These are phyloP conservation scores for Boletellus deceptivus DNA, from an alignment of 1,284 basidiomycete genomes.

Conservation along the genomic window DNA sequence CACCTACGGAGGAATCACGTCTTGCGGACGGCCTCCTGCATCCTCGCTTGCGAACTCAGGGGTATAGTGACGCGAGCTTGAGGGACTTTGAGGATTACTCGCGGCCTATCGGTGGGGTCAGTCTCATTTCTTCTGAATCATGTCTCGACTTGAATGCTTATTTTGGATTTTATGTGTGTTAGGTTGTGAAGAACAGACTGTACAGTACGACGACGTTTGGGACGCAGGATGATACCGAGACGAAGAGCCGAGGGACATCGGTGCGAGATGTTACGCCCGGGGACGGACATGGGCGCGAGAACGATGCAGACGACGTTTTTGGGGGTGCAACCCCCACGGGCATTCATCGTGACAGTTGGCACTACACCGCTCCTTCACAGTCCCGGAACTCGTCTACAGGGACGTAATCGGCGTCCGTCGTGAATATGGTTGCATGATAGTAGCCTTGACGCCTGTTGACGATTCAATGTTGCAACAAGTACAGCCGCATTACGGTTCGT, in stretches of 20 bases:
- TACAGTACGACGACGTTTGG: constrained; percentile 41
- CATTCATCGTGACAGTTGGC: constrained; percentile 11
- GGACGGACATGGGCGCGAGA: constrained; percentile 7
- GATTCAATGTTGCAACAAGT: constrained; percentile 2
- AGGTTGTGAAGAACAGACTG: constrained; percentile 41
- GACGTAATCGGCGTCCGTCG: neutral
- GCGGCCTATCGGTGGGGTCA: constrained; percentile 42
- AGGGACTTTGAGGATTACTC: constrained; percentile 46
- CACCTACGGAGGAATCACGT: constrained; percentile 35
- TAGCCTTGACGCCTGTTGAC: constrained; percentile 7
- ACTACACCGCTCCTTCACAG: constrained; percentile 3
- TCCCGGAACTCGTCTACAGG: neutral
- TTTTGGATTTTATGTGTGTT: neutral
- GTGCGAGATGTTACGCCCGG: constrained; percentile 2
- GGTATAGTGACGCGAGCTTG: constrained; percentile 38
- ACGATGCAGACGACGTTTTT: constrained; percentile 13
- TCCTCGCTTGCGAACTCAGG: constrained; percentile 32
- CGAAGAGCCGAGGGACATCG: constrained; percentile 5
- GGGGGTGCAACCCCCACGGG: neutral
- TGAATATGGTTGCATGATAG: neutral
- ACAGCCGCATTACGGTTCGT: constrained; percentile 13
- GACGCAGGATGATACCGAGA: constrained; percentile 30
- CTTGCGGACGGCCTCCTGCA: constrained; percentile 40
- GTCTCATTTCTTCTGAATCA: constrained; percentile 6
- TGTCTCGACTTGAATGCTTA: neutral